phyloP scores from a whole-genome alignment of 257 asterid genomes.

The Nicotiana undulata region DNA sequence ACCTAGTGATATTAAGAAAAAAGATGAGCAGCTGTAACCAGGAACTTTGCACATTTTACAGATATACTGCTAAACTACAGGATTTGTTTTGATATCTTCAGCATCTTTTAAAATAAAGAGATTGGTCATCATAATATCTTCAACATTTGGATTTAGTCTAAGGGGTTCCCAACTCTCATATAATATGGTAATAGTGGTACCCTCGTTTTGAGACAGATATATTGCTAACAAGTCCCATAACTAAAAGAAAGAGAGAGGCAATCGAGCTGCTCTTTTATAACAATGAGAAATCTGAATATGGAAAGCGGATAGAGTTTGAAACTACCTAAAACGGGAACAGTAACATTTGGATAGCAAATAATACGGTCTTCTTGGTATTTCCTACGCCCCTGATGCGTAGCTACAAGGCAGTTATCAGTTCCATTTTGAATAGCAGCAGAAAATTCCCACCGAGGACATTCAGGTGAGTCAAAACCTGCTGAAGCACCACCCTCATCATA shows the following conservation, averaged over 20 bases:
- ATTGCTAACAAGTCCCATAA: background rate
- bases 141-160: background rate
- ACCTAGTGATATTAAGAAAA: conserved; percentile 25
- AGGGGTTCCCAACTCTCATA: background rate
- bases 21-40: background rate
- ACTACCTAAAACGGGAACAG: conserved; percentile 46
- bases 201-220: background rate
- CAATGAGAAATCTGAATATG: background rate
- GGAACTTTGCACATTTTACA: background rate
- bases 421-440: conserved; percentile 25
- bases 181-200: background rate
- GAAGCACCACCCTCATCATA: conserved; percentile 64
- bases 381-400: conserved; percentile 61
- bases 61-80: background rate
- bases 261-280: background rate
- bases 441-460: conserved; percentile 40
- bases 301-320: background rate
- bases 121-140: background rate
- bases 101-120: background rate
- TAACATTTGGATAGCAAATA: conserved; percentile 44
- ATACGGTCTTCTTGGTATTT: conserved; percentile 76
- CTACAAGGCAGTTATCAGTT: conserved; percentile 35
- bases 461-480: conserved; percentile 39
- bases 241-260: background rate
- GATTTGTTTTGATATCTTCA: background rate